Conservation (phyloP, 1,139 yeast species). For the Suzukiozyma palmioleophila region DNA sequence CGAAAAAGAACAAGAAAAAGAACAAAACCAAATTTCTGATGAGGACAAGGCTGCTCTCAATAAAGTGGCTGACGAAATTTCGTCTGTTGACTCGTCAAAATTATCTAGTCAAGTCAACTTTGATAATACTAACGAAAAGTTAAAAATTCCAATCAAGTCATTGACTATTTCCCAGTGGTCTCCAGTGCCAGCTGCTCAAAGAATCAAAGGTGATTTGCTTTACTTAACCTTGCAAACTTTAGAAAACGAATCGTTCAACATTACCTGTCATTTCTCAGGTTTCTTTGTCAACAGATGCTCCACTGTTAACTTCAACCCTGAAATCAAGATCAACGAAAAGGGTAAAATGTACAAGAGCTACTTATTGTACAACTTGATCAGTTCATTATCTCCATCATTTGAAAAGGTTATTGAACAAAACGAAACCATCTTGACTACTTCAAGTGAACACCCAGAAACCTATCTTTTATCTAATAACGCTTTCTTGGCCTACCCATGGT, state of each 20-base stretch:
- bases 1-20: slow-evolving; percentile 6
- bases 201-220: slow-evolving; percentile 69
- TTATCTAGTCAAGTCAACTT: slow-evolving; percentile 13
- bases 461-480: slow-evolving; percentile 59
- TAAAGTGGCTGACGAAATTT: slow-evolving; percentile 13
- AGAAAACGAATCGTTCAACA: slow-evolving; percentile 74
- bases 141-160: slow-evolving; percentile 46
- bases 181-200: slow-evolving; percentile 69
- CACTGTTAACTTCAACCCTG: slow-evolving; percentile 65
- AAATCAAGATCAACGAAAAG: slow-evolving; percentile 40
- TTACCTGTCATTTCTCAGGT: slow-evolving; percentile 77
- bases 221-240: slow-evolving; percentile 73
- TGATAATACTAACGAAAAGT: slow-evolving; percentile 18
- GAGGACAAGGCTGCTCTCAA: slow-evolving; percentile 18
- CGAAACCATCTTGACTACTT: slow-evolving; percentile 36
- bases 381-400: slow-evolving; percentile 52
- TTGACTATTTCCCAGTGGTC: slow-evolving; percentile 78
- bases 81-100: slow-evolving; percentile 8
- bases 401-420: slow-evolving; percentile 35
- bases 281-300: slow-evolving; percentile 73
- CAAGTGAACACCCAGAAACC: slow-evolving; percentile 52
- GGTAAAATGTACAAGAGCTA: slow-evolving; percentile 33
- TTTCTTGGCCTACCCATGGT: slow-evolving; percentile 72
- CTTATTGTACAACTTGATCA: slow-evolving; percentile 51
- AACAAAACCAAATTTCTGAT: slow-evolving; percentile 13